Base-by-base conservation (phyloP, 805 yeast species). In the Wickerhamiella parazyma region DNA sequence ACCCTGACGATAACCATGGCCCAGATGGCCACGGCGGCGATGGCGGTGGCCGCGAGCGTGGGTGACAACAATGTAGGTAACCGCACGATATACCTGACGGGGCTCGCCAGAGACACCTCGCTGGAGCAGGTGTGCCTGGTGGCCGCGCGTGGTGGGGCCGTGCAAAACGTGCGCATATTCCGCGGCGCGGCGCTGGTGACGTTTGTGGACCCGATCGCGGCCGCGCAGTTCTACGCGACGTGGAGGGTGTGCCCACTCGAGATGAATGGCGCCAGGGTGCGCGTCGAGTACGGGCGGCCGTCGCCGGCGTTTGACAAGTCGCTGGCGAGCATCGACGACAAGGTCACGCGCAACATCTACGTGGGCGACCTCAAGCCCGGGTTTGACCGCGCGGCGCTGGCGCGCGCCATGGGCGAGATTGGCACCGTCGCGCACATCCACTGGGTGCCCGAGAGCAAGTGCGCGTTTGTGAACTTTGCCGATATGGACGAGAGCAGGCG, bases 201-300 rank as follows among this genome's bases (percentile, higher is more conserved):
- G 11, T 89, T 91, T 59, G 79, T 89, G 51, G 97, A 91, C 58
- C 95, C 97, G 21, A 81, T 89, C 42, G 94, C 96, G 2, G 97
- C 97, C 0, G 95, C 95, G 1, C 97, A 89, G 63, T 89, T 89
- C 60, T 89, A 80, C 62, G 96, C 96, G 7, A 78, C 84, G 82
- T 79, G 94, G 51, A 86, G 85, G 56, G 67, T 86, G 50, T 93
- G 86, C 57, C 95, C 95, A 1, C 68, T 89, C 21, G 11, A 17
- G 7, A 17, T 33, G 35, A 17, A 16, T 6, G 35, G 58, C 80
- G 79, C 59, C 72, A 93, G 55, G 73, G 80, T 89, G 51, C 84
- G 83, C 60, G 86, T 89, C 45, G 95, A 96, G 17, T 89, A 98
- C 97, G 98, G 97, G 38, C 87, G 85, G 62, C 95, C 89, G 18